phyloP scores from a whole-genome alignment of 2,329 filamentous ascomycete species.

The Grosmannia clavigera region DNA sequence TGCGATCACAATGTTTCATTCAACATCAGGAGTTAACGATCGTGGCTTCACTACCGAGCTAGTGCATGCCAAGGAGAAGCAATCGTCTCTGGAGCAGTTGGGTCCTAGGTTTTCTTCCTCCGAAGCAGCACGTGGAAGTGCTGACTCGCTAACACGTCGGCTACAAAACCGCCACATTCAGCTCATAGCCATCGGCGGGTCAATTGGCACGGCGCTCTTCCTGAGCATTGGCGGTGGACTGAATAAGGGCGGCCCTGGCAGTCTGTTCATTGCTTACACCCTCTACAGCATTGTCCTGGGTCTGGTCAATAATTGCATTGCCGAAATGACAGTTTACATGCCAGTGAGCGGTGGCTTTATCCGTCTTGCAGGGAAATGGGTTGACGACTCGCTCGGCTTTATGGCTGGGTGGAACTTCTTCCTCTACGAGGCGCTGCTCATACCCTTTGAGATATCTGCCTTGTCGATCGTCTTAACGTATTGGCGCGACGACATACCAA shows the following conservation, averaged over 20 bases:
- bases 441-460: constrained; percentile 29
- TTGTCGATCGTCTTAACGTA: constrained; percentile 27
- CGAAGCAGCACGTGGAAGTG: constrained; percentile 20
- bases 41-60: background rate
- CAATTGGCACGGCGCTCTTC: constrained; percentile 46
- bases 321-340: constrained; percentile 50
- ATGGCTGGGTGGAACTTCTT: constrained; percentile 34
- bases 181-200: constrained; percentile 45
- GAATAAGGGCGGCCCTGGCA: constrained; percentile 29
- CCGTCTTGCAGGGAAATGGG: constrained; percentile 48
- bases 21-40: background rate
- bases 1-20: too few relatives aligned
- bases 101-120: background rate
- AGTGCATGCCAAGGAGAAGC: background rate
- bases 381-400: constrained; percentile 53
- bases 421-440: constrained; percentile 27
- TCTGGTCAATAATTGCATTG: constrained; percentile 52
- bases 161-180: constrained; percentile 44
- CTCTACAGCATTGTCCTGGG: constrained; percentile 43
- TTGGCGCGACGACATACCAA: constrained; percentile 32
- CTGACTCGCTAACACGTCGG: constrained; percentile 27
- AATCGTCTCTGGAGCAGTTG: background rate
- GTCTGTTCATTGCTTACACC: constrained; percentile 45
- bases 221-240: constrained; percentile 48
- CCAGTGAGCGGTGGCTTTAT: constrained; percentile 43